Conservation (phyloP, 1,284 basidiomycete genomes). For the Cutaneotrichosporon mucoides region DNA sequence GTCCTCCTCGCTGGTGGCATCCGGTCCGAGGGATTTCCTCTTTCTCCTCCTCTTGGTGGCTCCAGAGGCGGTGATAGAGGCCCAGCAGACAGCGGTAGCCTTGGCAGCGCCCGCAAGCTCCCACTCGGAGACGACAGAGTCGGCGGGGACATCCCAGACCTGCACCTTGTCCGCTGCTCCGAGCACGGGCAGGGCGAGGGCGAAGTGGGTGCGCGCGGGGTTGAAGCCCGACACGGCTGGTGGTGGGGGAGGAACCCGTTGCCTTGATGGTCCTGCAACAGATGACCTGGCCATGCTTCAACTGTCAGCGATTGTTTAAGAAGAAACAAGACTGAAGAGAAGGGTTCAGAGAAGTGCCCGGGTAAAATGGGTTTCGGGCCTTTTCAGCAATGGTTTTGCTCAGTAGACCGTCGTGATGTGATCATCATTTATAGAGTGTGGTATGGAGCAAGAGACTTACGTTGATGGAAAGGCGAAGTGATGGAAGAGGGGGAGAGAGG, state of each 20-base stretch:
- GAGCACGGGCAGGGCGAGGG: slow-evolving; percentile 42
- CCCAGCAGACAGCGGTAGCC: slow-evolving; percentile 39
- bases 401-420: slow-evolving; percentile 49
- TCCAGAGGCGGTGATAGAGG: slow-evolving; percentile 21
- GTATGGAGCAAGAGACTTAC: not conserved
- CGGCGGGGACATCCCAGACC: slow-evolving; percentile 45
- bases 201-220: slow-evolving; percentile 41
- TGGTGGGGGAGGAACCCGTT: slow-evolving; percentile 42
- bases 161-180: slow-evolving; percentile 47
- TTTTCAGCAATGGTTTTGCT: slow-evolving; percentile 40
- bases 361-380: slow-evolving; percentile 38
- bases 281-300: slow-evolving; percentile 38
- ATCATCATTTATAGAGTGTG: slow-evolving; percentile 42
- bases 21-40: slow-evolving; percentile 21
- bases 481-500: not conserved
- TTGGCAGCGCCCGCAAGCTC: slow-evolving; percentile 44
- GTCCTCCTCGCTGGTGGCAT: slow-evolving; percentile 25
- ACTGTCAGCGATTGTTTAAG: slow-evolving; percentile 13
- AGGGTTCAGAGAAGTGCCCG: slow-evolving; percentile 42
- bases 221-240: slow-evolving; percentile 45
- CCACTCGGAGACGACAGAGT: slow-evolving; percentile 45
- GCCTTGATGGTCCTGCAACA: slow-evolving; percentile 42
- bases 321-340: not conserved
- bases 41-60: slow-evolving; percentile 33
- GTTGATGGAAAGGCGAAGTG: not conserved